phyloP scores from a whole-genome alignment of 2,329 filamentous ascomycete species.

The Diplodia intermedia region DNA sequence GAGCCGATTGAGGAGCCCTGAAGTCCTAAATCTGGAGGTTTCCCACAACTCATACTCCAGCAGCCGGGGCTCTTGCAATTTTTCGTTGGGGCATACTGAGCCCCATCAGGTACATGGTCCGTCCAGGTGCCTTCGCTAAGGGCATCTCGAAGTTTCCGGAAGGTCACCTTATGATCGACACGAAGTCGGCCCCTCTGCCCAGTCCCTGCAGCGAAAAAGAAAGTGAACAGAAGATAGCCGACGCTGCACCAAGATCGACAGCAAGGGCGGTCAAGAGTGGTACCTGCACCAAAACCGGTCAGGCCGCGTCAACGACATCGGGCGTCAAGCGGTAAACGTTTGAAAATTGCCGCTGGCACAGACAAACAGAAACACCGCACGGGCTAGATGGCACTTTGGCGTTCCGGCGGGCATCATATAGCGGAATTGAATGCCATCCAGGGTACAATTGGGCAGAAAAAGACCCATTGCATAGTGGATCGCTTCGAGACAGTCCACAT shows the following conservation, averaged over 20 bases:
- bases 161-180: not conserved
- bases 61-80: not conserved
- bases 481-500: not conserved
- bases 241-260: not conserved
- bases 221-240: not conserved
- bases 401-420: not conserved
- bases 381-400: not conserved
- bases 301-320: conserved; percentile 2
- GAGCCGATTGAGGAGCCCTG: not conserved
- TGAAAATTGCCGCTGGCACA: conserved; percentile 19
- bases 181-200: not conserved
- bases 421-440: not conserved
- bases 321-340: not conserved
- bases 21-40: not conserved
- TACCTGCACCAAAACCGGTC: not conserved
- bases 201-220: not conserved
- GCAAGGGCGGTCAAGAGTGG: not conserved
- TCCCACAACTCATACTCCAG: not conserved
- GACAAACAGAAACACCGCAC: conserved; percentile 2
- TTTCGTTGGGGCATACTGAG: not conserved
- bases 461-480: not conserved
- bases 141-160: not conserved
- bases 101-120: not conserved
- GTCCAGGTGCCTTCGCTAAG: not conserved
- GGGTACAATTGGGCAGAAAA: not conserved